Base-by-base conservation (phyloP, 179 eudicot species). In the Corrigiola litoralis region DNA sequence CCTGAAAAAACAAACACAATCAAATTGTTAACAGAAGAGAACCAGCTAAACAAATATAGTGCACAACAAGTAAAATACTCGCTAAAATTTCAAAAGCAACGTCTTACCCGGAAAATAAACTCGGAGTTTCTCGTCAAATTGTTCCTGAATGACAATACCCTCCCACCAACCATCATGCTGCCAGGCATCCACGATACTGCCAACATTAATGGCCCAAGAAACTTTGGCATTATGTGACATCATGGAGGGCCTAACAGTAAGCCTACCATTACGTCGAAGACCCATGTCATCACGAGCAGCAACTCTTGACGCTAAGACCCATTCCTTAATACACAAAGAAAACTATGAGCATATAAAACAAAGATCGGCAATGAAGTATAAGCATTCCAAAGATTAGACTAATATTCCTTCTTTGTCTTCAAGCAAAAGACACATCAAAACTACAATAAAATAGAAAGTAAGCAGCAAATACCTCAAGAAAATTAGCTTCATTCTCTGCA, bases 121-220 rank as follows among this genome's bases (percentile, higher is more conserved):
- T 40, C 57, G 77, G 51, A 84, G 27, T 63, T 51, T 77, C 51
- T 84, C 84, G 14, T 68, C 69, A 8, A 81, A 63, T 70, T 81
- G 82, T 72, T 77, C 77, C 61, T 62, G 71, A 44, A 87, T 70
- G 25, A 92, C 85, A 67, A 92, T 84, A 23, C 90, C 97, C 76
- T 92, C 98, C 98, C 98, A 92, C 97, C 97, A 92, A 5, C 92
- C 90, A 72, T 85, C 92, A 73, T 85, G 78, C 89, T 89, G 80
- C 98, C 98, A 84, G 13, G 71, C 98, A 79, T 92, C 98, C 46
- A 92, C 96, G 59, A 81, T 45, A 21, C 78, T 53, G 24, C 97
- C 97, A 53, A 79, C 67, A 38, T 73, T 72, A 24, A 78, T 52
- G 20, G 40, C 68, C 55, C 66, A 61, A 20, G 80, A 71, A 16